These are phyloP conservation scores for Teratosphaeria epicoccoides DNA, from an alignment of 2,329 filamentous ascomycete genomes.

Conservation along the genomic window DNA sequence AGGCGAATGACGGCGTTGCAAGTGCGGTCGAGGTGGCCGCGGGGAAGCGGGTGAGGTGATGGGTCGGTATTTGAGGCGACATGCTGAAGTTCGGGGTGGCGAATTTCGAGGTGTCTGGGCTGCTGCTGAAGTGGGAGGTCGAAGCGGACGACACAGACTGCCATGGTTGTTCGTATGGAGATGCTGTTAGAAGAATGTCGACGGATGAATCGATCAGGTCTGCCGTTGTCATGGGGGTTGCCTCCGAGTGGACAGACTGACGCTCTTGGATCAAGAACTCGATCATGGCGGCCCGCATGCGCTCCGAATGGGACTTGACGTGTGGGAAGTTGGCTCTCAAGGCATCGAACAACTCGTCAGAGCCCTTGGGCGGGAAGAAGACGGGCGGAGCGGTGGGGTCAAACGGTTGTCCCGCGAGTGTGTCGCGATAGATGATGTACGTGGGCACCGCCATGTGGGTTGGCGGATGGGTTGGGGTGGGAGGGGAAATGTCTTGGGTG, in stretches of 20 bases:
- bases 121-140: slow-evolving; percentile 19
- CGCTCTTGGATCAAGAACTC: slow-evolving; percentile 29
- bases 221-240: slow-evolving; percentile 13
- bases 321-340: slow-evolving; percentile 25
- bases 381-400: slow-evolving; percentile 24
- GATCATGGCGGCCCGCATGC: slow-evolving; percentile 30
- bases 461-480: slow-evolving; percentile 9
- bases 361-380: slow-evolving; percentile 30
- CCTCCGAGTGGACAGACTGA: slow-evolving; percentile 18
- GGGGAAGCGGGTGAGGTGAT: slow-evolving; percentile 13
- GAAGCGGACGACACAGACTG: slow-evolving; percentile 23
- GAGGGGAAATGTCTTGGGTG: neutral
- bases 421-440: slow-evolving; percentile 27
- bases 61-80: slow-evolving; percentile 13
- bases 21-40: slow-evolving; percentile 7
- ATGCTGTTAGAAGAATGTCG: slow-evolving; percentile 12
- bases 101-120: slow-evolving; percentile 21
- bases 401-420: slow-evolving; percentile 18
- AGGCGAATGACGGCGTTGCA: neutral
- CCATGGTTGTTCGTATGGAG: slow-evolving; percentile 18
- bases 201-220: neutral
- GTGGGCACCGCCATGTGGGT: slow-evolving; percentile 9
- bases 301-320: slow-evolving; percentile 27
- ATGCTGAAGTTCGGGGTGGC: slow-evolving; percentile 20
- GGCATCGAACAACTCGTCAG: slow-evolving; percentile 30